Base-by-base conservation (phyloP, 1,284 basidiomycete genomes). In the Calocybe gambosa region DNA sequence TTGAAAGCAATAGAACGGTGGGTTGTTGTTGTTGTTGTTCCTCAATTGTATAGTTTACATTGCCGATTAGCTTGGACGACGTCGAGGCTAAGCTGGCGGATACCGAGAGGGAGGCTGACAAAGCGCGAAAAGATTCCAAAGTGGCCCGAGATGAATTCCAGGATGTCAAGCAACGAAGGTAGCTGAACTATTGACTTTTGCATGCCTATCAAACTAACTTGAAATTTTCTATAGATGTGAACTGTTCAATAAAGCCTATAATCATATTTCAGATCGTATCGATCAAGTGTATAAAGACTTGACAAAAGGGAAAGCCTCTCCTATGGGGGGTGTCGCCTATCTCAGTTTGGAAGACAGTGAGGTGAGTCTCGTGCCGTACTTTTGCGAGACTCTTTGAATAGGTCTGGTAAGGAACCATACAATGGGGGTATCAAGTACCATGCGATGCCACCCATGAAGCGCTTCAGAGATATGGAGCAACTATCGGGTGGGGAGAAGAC, bases 391-490 rank as follows among this genome's bases (percentile, higher is more conserved):
- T 12, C 29, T n/a, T 28, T 25, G 3, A 18, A n/a, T 7, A 26
- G 12, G 7, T 5, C 20, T 42, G 7, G 21, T 21, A 51, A 96
- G 88, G 96, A 99, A 74, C 96, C 96, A 0, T 99, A 99, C 59
- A 78, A 80, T 19, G 89, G 85, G 21, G 96, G 95, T 47, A 91
- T 99, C 69, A 96, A 95, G 65, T 99, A 98, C 63, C 94, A 97
- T 62, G 93, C 94, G 0, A 99, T 99, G 90, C 95, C 95, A 0
- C 94, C 94, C 0, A 95, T 98, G 84, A 99, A 99, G 65, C 88
- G 93, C 5, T 99, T 99, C 76, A 80, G 94, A 54, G 96, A 99
- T 64, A 99, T 99, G 89, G 94, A 98, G 51, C 94, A 98, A 63
- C 73, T 99, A 4, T 98, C 93, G 0, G 96, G 95, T 44, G 96